These are phyloP conservation scores for Syncephalastrum racemosum DNA, from an alignment of 371 early-diverging fungal species.

Conservation along the genomic window DNA sequence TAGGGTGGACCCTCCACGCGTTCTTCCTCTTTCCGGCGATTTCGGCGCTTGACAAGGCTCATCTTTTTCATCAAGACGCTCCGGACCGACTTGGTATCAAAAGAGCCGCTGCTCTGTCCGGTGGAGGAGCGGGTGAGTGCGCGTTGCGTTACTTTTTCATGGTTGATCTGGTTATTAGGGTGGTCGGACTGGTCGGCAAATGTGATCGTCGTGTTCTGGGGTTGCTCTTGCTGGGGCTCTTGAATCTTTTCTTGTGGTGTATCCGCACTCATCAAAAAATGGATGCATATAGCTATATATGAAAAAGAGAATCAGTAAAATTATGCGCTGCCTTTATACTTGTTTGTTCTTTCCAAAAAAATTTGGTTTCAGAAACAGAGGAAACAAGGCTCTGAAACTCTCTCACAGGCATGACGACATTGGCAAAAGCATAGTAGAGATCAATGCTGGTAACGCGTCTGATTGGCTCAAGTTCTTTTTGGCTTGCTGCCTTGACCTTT, in stretches of 20 bases:
- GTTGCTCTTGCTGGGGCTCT: constrained; percentile 1
- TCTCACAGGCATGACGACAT: constrained; percentile 4
- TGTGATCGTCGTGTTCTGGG: constrained; percentile 23
- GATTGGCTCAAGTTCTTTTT: too few relatives aligned
- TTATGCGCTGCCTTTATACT: not conserved
- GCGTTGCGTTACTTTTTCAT: constrained; percentile 36
- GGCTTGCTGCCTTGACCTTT: too few relatives aligned
- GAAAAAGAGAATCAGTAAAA: not conserved
- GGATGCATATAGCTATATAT: constrained; percentile 1
- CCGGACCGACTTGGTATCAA: constrained; percentile 43
- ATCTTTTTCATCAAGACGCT: constrained; percentile 44
- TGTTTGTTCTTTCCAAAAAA: not conserved
- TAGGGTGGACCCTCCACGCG: constrained; percentile 49
- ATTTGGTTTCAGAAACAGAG: not conserved
- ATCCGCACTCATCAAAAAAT: constrained; percentile 7
- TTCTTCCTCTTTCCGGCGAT: constrained; percentile 20
- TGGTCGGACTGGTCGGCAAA: constrained; percentile 23
- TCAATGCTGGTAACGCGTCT: too few relatives aligned
- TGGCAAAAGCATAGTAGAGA: not conserved
- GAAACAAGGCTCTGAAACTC: not conserved
- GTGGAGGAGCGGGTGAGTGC: constrained; percentile 36
- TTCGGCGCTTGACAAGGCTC: constrained; percentile 37
- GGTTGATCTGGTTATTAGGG: constrained; percentile 8
- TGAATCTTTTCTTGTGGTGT: not conserved
- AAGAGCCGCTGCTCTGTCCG: constrained; percentile 30